Percentiles rank a stretch among this genome's conserved stretches.
Evolutionary conservation across 306 rosid genomes (phyloP).

Genomic region (Quillaja saponaria): DNA sequence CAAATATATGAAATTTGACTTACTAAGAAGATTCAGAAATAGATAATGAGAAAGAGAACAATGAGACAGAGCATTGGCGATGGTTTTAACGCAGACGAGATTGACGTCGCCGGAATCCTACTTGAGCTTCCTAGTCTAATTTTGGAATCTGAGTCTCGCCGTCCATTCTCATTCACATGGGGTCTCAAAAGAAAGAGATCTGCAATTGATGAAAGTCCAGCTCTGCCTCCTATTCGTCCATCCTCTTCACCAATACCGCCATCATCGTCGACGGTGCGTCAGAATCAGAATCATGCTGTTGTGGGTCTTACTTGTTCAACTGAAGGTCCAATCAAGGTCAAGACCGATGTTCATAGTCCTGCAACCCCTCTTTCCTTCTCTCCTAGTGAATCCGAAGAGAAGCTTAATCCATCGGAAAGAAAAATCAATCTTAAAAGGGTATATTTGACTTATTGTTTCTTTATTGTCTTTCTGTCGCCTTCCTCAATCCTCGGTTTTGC

Average conservation of each 20-base stretch:
- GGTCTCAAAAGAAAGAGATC: conserved; percentile 54
- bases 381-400: conserved; percentile 60
- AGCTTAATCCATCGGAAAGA: conserved; percentile 20
- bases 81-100: conserved; percentile 20
- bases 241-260: neutral
- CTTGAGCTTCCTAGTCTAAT: conserved; percentile 12
- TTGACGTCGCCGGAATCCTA: conserved; percentile 42
- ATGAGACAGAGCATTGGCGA: conserved; percentile 4
- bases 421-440: conserved; percentile 48
- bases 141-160: neutral
- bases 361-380: conserved; percentile 56
- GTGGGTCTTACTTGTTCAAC: neutral
- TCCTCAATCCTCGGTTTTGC: neutral
- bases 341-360: conserved; percentile 45
- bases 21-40: neutral
- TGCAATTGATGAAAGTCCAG: neutral
- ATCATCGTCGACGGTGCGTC: conserved; percentile 21
- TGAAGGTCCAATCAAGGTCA: conserved; percentile 11
- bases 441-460: neutral
- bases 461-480: neutral
- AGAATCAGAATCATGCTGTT: neutral
- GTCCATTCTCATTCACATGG: conserved; percentile 37
- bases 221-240: neutral
- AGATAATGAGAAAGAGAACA: neutral
- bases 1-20: neutral